These are phyloP conservation scores for Colletotrichum viniferum DNA, from an alignment of 2,329 filamentous ascomycete genomes.

Conservation along the genomic window DNA sequence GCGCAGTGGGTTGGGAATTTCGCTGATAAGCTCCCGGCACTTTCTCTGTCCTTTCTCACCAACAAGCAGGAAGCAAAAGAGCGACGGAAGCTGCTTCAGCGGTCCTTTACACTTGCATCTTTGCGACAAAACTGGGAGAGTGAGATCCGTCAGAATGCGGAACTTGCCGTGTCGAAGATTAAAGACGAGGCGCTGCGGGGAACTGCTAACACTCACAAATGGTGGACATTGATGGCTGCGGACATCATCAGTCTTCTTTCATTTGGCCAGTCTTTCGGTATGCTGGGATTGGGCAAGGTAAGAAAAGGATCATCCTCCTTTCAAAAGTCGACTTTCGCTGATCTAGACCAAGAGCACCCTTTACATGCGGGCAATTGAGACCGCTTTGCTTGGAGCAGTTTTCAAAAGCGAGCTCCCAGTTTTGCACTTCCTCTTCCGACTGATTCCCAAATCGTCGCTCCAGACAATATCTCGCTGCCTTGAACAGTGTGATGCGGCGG, in stretches of 20 bases:
- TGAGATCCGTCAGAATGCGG: conserved; percentile 37
- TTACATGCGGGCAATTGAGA: not conserved
- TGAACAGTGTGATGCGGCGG: not conserved
- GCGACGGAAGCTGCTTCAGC: conserved; percentile 43
- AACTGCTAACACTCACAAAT: conserved; percentile 53
- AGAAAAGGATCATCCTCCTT: not conserved
- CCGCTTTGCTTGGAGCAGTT: not conserved
- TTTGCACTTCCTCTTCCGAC: not conserved
- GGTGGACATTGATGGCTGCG: conserved; percentile 58
- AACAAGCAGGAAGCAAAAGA: not conserved
- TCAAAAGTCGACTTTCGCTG: not conserved
- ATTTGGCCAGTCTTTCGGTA: conserved; percentile 59
- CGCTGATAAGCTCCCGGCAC: not conserved
- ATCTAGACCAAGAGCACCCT: conserved; percentile 32
- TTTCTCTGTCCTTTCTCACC: not conserved
- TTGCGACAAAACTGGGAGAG: conserved; percentile 32
- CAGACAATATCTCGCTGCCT: not conserved
- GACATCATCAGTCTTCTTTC: conserved; percentile 58
- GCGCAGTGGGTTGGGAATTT: not conserved
- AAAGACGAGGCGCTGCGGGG: conserved; percentile 42
- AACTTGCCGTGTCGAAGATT: conserved; percentile 47
- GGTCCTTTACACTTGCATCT: conserved; percentile 39
- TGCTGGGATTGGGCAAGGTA: conserved; percentile 54
- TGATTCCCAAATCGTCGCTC: not conserved
- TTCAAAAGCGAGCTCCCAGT: not conserved